phyloP scores from a whole-genome alignment of 495 filamentous ascomycete species.

The Podospora anserina region DNA sequence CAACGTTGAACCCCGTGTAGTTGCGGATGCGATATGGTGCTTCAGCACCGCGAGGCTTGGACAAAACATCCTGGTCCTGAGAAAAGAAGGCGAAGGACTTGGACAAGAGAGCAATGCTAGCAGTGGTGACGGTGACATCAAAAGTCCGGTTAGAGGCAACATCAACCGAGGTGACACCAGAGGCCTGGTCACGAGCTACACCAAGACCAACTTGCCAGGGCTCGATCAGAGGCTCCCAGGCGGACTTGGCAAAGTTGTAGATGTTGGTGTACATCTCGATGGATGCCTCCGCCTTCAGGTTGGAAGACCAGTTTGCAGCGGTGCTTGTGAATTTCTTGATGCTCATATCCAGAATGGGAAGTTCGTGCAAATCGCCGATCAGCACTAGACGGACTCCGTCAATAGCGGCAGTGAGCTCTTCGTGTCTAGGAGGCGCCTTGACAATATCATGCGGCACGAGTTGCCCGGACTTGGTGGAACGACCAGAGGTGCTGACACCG shows the following conservation, averaged over 20 bases:
- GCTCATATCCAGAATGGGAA: conserved; percentile 90
- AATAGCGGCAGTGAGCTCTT: conserved; percentile 78
- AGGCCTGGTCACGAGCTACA: conserved; percentile 72
- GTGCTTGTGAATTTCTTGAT: conserved; percentile 83
- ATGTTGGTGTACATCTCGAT: conserved; percentile 94
- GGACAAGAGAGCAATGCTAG: conserved; percentile 86
- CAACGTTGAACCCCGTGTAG: conserved; percentile 87
- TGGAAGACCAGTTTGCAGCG: conserved; percentile 85
- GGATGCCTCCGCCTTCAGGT: conserved; percentile 78
- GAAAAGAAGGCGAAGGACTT: conserved; percentile 90
- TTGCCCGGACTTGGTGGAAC: conserved; percentile 13
- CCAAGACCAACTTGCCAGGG: conserved; percentile 94
- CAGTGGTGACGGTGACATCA: conserved; percentile 88
- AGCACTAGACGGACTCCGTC: conserved; percentile 90
- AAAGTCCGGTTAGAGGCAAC: conserved; percentile 82
- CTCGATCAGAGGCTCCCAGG: conserved; percentile 95
- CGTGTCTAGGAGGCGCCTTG: conserved; percentile 48
- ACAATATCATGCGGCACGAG: conserved; percentile 33
- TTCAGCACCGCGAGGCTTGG: conserved; percentile 87
- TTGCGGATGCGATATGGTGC: conserved; percentile 92
- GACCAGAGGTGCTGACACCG: conserved; percentile 4
- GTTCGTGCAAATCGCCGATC: conserved; percentile 91
- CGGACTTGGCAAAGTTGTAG: conserved; percentile 98
- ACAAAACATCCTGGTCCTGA: conserved; percentile 86
- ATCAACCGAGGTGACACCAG: conserved; percentile 76